Base-by-base conservation (phyloP, 2,329 filamentous ascomycete species). In the Coniella vitis region DNA sequence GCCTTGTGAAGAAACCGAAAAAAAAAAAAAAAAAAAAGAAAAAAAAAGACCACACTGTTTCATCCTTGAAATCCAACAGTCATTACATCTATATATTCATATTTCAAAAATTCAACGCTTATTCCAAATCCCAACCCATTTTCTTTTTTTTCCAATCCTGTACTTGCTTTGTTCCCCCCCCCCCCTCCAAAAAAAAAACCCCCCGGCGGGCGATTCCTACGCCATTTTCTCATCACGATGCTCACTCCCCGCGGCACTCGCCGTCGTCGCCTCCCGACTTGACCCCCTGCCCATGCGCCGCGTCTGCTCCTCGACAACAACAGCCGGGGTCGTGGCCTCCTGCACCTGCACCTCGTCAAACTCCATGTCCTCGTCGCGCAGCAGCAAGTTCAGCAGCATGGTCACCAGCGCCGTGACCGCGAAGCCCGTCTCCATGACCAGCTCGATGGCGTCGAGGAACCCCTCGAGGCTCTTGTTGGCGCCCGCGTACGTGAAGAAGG, bases 311-410 rank as follows among this genome's bases (percentile, higher is more conserved):
- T 32, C 29, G 17, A 42, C 36, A 9, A 34, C 46, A 25, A 3
- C 40, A 1, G 25, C 12, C 10, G 29, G n/a, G n/a, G n/a, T n/a
- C n/a, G n/a, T n/a, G n/a, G n/a, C n/a, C n/a, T n/a, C n/a, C n/a
- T n/a, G 14, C 20, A 75, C 69, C 12, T 83, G 79, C 0, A 73
- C 72, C 57, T 87, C 84, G 57, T 88, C 87, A n/a, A 84, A 68
- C 66, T 88, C 87, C n/a, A 84, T 68, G 66, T 95, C 89, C 59
- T 87, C 83, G 0, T 83, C 79, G n/a, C n/a, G n/a, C 14, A 95
- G 67, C 0, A 79, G 56, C 43, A 93, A 64, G 62, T 95, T 95
- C 43, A 95, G 71, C 19, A 87, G 64, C 61, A 93, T 73, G 44
- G 81, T 81, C 36, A 90, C 62, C 20, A 90, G 76, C 0, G 86